Conservation (phyloP, 1,284 basidiomycete genomes). For the Kwoniella shivajii region DNA sequence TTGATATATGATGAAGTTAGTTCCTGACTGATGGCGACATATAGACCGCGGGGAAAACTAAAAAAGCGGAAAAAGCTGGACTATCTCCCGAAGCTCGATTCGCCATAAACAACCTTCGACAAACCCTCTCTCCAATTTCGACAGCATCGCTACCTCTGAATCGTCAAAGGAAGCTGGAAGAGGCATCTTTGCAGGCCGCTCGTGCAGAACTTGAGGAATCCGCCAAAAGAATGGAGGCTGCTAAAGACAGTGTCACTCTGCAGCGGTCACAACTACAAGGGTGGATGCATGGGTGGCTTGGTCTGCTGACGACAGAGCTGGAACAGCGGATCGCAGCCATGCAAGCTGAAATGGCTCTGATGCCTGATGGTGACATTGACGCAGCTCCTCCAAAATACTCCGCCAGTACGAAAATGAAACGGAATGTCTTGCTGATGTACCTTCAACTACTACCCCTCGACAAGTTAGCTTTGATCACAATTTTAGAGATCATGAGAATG, state of each 20-base stretch:
- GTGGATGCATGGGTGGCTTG: slow-evolving; percentile 89
- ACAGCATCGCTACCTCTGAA: slow-evolving; percentile 65
- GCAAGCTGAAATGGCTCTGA: slow-evolving; percentile 51
- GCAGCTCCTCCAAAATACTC: slow-evolving; percentile 16
- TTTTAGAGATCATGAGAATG: slow-evolving; percentile 86
- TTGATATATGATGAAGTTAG: background rate
- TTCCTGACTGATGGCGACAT: background rate
- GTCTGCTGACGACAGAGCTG: slow-evolving; percentile 63
- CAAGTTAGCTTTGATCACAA: slow-evolving; percentile 83
- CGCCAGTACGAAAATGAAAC: slow-evolving; percentile 28
- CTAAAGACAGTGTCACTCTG: slow-evolving; percentile 58
- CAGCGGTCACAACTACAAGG: slow-evolving; percentile 64
- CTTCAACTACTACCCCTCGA: slow-evolving; percentile 73
- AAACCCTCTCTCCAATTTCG: slow-evolving; percentile 63
- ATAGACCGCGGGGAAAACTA: slow-evolving; percentile 16
- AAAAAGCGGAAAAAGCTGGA: slow-evolving; percentile 6
- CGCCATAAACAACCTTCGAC: slow-evolving; percentile 68
- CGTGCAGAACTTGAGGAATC: slow-evolving; percentile 71
- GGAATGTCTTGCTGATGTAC: slow-evolving; percentile 57
- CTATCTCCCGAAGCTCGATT: slow-evolving; percentile 37
- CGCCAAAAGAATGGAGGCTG: slow-evolving; percentile 63
- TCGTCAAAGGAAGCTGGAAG: slow-evolving; percentile 79
- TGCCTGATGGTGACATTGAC: slow-evolving; percentile 15
- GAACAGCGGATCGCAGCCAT: slow-evolving; percentile 63
- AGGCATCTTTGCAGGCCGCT: slow-evolving; percentile 81